Evolutionary conservation across 2,329 filamentous ascomycete species (phyloP).

Genomic region (Clarireedia homoeocarpa): DNA sequence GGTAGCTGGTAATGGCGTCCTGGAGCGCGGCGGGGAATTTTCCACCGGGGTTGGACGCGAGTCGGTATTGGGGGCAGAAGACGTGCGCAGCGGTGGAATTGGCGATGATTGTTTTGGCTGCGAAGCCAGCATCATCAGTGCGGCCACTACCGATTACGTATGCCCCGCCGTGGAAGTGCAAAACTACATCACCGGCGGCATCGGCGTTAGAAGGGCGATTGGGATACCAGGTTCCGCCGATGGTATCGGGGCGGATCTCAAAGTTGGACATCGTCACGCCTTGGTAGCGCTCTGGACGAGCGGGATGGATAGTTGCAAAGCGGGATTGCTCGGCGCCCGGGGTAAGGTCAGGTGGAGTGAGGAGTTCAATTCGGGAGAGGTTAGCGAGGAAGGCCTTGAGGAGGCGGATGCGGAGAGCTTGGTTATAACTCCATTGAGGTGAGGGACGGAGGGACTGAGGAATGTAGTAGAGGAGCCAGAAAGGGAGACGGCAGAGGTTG

Average conservation of each 20-base stretch:
- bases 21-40: constrained; percentile 44
- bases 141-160: constrained; percentile 38
- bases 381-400: not conserved
- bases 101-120: constrained; percentile 30
- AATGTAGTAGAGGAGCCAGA: constrained; percentile 5
- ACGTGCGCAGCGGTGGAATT: constrained; percentile 33
- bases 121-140: constrained; percentile 28
- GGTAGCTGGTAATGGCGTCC: constrained; percentile 39
- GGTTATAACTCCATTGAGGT: constrained; percentile 1
- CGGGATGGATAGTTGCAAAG: not conserved
- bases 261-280: not conserved
- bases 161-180: constrained; percentile 43
- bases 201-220: not conserved
- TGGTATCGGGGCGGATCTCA: not conserved
- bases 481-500: not conserved
- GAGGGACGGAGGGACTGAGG: not conserved
- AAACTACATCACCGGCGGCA: constrained; percentile 27
- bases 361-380: not conserved
- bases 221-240: constrained; percentile 29
- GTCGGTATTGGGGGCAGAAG: constrained; percentile 40
- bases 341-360: not conserved
- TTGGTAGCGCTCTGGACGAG: not conserved
- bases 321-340: not conserved
- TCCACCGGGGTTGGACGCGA: constrained; percentile 35
- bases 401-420: constrained; percentile 1